Evolutionary conservation across 2,329 filamentous ascomycete species (phyloP).

Genomic region (Claviceps monticola): DNA sequence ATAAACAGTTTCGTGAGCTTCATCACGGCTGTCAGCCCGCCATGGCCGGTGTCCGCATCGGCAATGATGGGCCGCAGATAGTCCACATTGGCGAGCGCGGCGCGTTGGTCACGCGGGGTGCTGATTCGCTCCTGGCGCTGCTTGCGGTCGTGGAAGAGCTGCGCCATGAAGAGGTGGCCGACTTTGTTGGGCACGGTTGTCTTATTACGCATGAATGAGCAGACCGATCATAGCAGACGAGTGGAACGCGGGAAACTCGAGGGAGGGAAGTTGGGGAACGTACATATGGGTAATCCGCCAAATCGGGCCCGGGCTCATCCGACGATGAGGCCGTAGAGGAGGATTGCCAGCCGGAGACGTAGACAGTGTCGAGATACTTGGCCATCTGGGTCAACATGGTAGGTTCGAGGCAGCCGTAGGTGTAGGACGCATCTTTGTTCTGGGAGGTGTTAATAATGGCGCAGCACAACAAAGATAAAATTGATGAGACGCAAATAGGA

Average conservation of each 20-base stretch:
- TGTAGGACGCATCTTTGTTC: slow-evolving; percentile 78
- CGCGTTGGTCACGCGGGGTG: slow-evolving; percentile 57
- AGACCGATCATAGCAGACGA: background rate
- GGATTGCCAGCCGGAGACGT: slow-evolving; percentile 97
- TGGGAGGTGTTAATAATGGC: slow-evolving; percentile 20
- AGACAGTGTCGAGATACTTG: slow-evolving; percentile 95
- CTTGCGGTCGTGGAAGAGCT: slow-evolving; percentile 98
- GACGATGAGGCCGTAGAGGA: slow-evolving; percentile 91
- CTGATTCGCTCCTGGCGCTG: slow-evolving; percentile 88
- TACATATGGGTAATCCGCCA: slow-evolving; percentile 92
- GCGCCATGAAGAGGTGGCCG: slow-evolving; percentile 91
- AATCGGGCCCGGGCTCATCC: slow-evolving; percentile 91
- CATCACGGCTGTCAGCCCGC: slow-evolving; percentile 96
- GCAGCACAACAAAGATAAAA: too few relatives aligned
- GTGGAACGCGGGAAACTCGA: background rate
- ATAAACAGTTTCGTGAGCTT: slow-evolving; percentile 97
- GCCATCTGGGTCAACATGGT: slow-evolving; percentile 99
- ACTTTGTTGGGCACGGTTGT: slow-evolving; percentile 99
- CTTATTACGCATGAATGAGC: slow-evolving; percentile 26
- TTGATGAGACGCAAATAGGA: too few relatives aligned
- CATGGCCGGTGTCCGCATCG: slow-evolving; percentile 93
- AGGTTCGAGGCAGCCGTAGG: slow-evolving; percentile 92
- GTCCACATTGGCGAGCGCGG: slow-evolving; percentile 66
- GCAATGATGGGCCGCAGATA: slow-evolving; percentile 93
- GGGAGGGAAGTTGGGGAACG: slow-evolving; percentile 16